Evolutionary conservation across 2,329 filamentous ascomycete genomes (phyloP).

Genomic region (Aspergillus aculeatinus): DNA sequence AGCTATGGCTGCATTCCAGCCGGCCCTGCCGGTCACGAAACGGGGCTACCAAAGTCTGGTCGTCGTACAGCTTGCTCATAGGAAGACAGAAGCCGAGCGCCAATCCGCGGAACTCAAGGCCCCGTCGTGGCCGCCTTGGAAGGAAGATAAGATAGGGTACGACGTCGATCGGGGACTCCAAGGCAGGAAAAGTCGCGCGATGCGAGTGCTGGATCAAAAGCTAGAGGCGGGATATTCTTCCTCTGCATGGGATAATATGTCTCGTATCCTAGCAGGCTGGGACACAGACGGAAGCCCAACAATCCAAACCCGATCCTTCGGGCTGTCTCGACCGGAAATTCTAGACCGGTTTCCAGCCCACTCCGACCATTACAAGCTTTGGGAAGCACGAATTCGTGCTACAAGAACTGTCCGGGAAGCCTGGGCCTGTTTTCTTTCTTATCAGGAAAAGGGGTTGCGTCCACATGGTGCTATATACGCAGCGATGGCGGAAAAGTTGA

Average conservation of each 20-base stretch:
- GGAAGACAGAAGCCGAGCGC: slow-evolving; percentile 56
- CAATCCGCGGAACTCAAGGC: slow-evolving; percentile 61
- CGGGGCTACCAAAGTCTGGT: slow-evolving; percentile 58
- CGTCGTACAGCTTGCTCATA: slow-evolving; percentile 57
- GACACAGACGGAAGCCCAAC: slow-evolving; percentile 63
- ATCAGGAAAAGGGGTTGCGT: slow-evolving; percentile 45
- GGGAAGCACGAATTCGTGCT: slow-evolving; percentile 58
- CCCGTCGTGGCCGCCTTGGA: slow-evolving; percentile 65
- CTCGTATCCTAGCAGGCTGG: slow-evolving; percentile 59
- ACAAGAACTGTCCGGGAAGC: slow-evolving; percentile 63
- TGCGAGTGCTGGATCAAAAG: slow-evolving; percentile 56
- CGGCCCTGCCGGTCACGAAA: slow-evolving; percentile 56
- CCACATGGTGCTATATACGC: slow-evolving; percentile 49
- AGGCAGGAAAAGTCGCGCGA: slow-evolving; percentile 58
- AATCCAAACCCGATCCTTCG: slow-evolving; percentile 57
- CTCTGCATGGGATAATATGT: slow-evolving; percentile 54
- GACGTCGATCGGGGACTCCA: slow-evolving; percentile 58
- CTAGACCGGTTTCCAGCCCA: slow-evolving; percentile 17
- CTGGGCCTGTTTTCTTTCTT: slow-evolving; percentile 63
- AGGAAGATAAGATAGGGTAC: slow-evolving; percentile 60
- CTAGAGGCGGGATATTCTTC: slow-evolving; percentile 58
- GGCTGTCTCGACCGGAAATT: slow-evolving; percentile 30
- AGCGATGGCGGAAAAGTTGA: slow-evolving; percentile 59
- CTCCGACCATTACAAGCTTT: slow-evolving; percentile 41
- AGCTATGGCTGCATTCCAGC: slow-evolving; percentile 56